These are phyloP conservation scores for Dothideomycetidae sp. DNA, from an alignment of 2,329 filamentous ascomycete genomes.

Conservation along the genomic window DNA sequence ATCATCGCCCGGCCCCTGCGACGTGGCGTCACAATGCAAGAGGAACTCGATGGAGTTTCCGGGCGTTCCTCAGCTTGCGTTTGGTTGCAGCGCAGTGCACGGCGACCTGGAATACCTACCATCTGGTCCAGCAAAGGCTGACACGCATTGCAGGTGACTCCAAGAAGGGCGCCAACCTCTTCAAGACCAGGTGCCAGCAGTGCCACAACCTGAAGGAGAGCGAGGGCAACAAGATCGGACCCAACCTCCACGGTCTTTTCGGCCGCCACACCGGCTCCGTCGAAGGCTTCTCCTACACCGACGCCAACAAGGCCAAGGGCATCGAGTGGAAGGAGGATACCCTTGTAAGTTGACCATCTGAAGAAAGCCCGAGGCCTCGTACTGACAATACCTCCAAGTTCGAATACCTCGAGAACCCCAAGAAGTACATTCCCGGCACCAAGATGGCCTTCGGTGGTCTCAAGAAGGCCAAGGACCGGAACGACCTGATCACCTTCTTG, in stretches of 20 bases:
- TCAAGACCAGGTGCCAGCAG: conserved; percentile 97
- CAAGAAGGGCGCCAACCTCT: conserved; percentile 96
- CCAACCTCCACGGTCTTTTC: conserved; percentile 92
- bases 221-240: conserved; percentile 96
- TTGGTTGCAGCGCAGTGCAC: too few relatives aligned
- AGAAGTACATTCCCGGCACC: conserved; percentile 99
- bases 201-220: conserved; percentile 90
- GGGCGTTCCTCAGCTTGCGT: too few relatives aligned
- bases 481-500: conserved; percentile 88
- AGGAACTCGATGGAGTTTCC: too few relatives aligned
- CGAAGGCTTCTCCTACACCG: conserved; percentile 91
- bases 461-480: conserved; percentile 99
- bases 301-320: conserved; percentile 97
- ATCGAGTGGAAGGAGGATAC: conserved; percentile 75
- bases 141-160: conserved; percentile 54
- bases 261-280: conserved; percentile 88
- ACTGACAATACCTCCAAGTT: conserved; percentile 45
- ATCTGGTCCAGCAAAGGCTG: not conserved
- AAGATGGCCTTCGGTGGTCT: conserved; percentile 99
- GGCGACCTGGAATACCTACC: not conserved
- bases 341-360: conserved; percentile 43
- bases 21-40: too few relatives aligned
- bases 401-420: conserved; percentile 99
- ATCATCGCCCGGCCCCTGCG: not conserved
- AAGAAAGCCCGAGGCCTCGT: too few relatives aligned